A percentile compares a stretch with the other conserved stretches of the same genome.
These are phyloP conservation scores for Phytophthora megakarya DNA, from an alignment of 352 stramenopile species.

Conservation along the genomic window DNA sequence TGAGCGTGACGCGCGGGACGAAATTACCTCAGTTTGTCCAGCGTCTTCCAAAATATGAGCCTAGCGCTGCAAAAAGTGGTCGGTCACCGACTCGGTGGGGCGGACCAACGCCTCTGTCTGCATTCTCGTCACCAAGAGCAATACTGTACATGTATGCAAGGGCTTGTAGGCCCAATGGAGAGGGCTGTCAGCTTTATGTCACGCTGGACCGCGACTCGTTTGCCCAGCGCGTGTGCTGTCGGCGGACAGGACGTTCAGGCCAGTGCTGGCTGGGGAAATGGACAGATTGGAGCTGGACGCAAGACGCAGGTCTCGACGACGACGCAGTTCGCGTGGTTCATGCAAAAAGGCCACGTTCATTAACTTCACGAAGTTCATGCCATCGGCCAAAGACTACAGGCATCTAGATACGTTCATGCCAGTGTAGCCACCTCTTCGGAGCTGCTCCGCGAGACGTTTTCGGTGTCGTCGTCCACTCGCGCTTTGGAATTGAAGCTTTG, in stretches of 20 bases:
- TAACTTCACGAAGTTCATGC: background rate
- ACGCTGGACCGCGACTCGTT: slow-evolving; percentile 17
- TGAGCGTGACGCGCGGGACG: slow-evolving; percentile 12
- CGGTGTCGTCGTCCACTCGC: slow-evolving; percentile 21
- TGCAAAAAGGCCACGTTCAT: slow-evolving; percentile 11
- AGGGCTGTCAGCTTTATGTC: slow-evolving; percentile 29
- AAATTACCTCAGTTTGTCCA: slow-evolving; percentile 6
- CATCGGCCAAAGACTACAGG: background rate
- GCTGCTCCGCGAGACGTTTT: slow-evolving; percentile 6
- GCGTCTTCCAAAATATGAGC: slow-evolving; percentile 40
- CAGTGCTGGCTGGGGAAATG: slow-evolving; percentile 33
- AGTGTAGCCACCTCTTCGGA: slow-evolving; percentile 12
- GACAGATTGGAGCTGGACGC: slow-evolving; percentile 35
- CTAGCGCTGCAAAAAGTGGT: slow-evolving; percentile 22
- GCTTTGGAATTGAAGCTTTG: slow-evolving; percentile 15
- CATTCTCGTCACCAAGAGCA: background rate
- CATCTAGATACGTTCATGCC: slow-evolving; percentile 4
- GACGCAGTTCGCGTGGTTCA: background rate
- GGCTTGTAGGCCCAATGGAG: slow-evolving; percentile 1
- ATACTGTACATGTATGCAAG: background rate
- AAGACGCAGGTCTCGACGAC: slow-evolving; percentile 18
- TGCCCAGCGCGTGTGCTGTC: slow-evolving; percentile 24
- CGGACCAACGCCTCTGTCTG: slow-evolving; percentile 18
- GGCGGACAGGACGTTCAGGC: slow-evolving; percentile 13
- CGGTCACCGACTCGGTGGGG: too few relatives aligned